Conservation (phyloP, 257 asterid species). For the Lycium barbarum region DNA sequence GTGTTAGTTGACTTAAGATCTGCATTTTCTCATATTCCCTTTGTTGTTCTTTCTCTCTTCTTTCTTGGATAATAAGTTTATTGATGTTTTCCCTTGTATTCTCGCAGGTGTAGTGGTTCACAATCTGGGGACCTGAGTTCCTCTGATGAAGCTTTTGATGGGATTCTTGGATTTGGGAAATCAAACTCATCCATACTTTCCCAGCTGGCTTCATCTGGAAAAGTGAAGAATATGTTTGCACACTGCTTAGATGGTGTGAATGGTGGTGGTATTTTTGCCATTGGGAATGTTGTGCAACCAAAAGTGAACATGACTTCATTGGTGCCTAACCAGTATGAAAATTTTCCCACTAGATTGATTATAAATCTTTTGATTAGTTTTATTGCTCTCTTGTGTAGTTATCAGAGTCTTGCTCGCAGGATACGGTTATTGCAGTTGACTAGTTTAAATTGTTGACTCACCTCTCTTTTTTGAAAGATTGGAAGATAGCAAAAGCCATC, state of each 20-base stretch:
- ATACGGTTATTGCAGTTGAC: background rate
- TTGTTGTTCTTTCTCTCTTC: slow-evolving; percentile 18
- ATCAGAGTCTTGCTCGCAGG: background rate
- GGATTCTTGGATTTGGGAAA: slow-evolving; percentile 96
- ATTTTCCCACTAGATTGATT: background rate
- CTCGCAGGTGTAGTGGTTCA: slow-evolving; percentile 85
- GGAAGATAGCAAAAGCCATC: background rate
- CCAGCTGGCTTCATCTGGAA: slow-evolving; percentile 91
- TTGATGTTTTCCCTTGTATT: slow-evolving; percentile 31
- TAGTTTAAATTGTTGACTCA: background rate
- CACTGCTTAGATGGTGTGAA: slow-evolving; percentile 95
- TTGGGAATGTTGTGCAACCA: slow-evolving; percentile 98
- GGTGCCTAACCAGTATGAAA: slow-evolving; percentile 80
- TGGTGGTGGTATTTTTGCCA: slow-evolving; percentile 99
- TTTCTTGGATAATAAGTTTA: slow-evolving; percentile 21
- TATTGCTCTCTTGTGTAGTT: background rate
- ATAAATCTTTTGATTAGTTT: background rate
- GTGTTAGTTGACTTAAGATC: slow-evolving; percentile 3
- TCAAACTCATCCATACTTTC: slow-evolving; percentile 94
- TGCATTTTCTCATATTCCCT: background rate
- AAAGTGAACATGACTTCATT: slow-evolving; percentile 90
- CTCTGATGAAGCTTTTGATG: slow-evolving; percentile 95
- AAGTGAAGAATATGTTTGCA: slow-evolving; percentile 91
- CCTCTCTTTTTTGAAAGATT: background rate
- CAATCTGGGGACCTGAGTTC: slow-evolving; percentile 81